Base-by-base conservation (phyloP, 306 rosid species). In the Sophora flavescens region DNA sequence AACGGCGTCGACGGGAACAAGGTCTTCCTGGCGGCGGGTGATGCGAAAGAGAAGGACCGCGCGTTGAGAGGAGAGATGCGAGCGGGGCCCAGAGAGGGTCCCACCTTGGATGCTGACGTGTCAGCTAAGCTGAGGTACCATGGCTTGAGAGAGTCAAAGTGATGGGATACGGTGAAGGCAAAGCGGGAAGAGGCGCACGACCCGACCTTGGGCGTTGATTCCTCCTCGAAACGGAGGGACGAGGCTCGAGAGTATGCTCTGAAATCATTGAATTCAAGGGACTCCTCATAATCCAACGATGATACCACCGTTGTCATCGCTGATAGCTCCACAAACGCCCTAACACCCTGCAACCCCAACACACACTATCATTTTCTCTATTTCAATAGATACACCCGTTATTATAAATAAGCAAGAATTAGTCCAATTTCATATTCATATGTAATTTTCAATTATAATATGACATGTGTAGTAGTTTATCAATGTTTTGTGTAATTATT, bases 151-250 rank as follows among this genome's bases (percentile, higher is more conserved):
- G 96, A 83, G 83, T 92, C 91, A 41, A 85, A 79, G 80, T 85
- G 90, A 69, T 87, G 89, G n/a, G 96, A 83, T 7, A 88, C 97
- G 2, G 97, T 92, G 86, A 92, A 92, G 41, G 97, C 80, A 77
- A 92, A 92, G 14, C 97, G 96, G 0, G 99, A 93, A 2, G 99
- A 96, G 2, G 99, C 87, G 84, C 96, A 91, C 0, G 98, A 70
- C 1, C 98, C 97, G 11, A 91, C 74, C 89, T 87, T 96, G 14
- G 86, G 84, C 82, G 93, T 84, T 8, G 98, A 81, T 62, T 84
- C 80, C 3, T 93, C 94, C 3, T 93, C 94, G 61, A 84, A 96
- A 75, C 99, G 92, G 35, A 96, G 92, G 81, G 99, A 93, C 16
- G 99, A 83, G 54, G 91, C 89, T 68, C 97, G 88, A 0, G 97